phyloP scores from a whole-genome alignment of 495 filamentous ascomycete genomes.

The Penicillium antarcticum region DNA sequence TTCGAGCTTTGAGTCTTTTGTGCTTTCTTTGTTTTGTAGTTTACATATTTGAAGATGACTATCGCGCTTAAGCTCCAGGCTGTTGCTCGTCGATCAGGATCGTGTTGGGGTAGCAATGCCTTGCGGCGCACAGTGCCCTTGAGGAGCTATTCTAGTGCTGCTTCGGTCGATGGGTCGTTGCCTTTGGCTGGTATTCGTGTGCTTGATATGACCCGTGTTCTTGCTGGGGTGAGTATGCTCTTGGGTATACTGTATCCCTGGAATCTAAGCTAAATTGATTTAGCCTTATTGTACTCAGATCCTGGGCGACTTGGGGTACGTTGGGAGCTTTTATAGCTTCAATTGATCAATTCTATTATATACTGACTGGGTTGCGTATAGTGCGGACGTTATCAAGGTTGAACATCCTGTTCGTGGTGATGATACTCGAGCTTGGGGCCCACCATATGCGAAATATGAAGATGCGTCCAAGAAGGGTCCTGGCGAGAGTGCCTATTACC shows the following conservation, averaged over 20 bases:
- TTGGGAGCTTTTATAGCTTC: constrained; percentile 2
- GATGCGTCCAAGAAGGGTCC: constrained; percentile 62
- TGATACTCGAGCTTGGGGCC: constrained; percentile 95
- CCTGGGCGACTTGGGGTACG: constrained; percentile 90
- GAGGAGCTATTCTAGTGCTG: constrained; percentile 33
- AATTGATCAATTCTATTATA: not conserved
- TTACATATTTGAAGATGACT: constrained; percentile 18
- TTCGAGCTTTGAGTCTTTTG: constrained; percentile 1
- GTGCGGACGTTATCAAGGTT: constrained; percentile 94
- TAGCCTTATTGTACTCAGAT: constrained; percentile 99
- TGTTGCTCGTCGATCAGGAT: constrained; percentile 22
- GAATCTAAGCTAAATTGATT: constrained; percentile 13
- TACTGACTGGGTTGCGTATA: constrained; percentile 27
- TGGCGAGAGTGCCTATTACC: constrained; percentile 93
- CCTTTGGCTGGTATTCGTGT: constrained; percentile 84
- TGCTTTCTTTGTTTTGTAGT: not conserved
- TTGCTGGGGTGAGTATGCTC: constrained; percentile 74
- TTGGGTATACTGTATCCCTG: not conserved
- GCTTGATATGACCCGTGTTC: constrained; percentile 92
- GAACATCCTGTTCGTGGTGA: constrained; percentile 91
- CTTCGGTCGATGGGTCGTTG: constrained; percentile 37
- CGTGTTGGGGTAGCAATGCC: constrained; percentile 19
- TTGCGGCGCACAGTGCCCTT: constrained; percentile 23
- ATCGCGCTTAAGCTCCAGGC: constrained; percentile 22
- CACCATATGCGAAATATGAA: constrained; percentile 80